Percentiles rank a stretch among this genome's conserved stretches.
Conservation (phyloP, 176 grass and related monocot genomes). For the Triticum dicoccoides region DNA sequence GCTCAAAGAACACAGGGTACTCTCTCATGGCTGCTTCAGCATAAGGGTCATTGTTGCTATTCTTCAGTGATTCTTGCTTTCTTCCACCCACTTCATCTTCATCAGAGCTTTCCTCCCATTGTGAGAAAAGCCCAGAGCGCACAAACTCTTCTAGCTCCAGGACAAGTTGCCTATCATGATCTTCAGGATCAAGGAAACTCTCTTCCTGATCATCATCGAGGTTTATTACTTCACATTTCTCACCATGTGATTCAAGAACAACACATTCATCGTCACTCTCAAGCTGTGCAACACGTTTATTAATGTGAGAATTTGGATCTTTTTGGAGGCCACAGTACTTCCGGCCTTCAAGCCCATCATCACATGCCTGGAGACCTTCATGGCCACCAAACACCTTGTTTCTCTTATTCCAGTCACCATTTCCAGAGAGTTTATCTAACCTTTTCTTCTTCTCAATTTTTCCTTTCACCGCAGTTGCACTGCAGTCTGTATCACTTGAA, state of each 20-base stretch:
- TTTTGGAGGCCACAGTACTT: background rate
- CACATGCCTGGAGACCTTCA: background rate
- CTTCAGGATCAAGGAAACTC: constrained; percentile 16
- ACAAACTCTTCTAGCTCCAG: constrained; percentile 59
- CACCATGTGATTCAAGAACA: constrained; percentile 9
- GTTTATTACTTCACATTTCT: constrained; percentile 40
- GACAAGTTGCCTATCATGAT: constrained; percentile 36
- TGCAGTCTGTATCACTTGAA: background rate
- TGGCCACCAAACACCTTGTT: background rate
- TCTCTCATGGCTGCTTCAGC: constrained; percentile 44
- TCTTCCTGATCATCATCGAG: constrained; percentile 34
- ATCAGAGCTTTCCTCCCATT: constrained; percentile 50
- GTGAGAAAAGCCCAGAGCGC: constrained; percentile 41
- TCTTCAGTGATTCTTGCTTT: background rate
- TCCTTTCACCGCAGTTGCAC: background rate
- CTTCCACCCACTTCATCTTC: constrained; percentile 36
- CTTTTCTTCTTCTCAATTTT: constrained; percentile 4
- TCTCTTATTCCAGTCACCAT: constrained; percentile 22
- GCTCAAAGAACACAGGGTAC: constrained; percentile 52
- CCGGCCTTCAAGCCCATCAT: background rate
- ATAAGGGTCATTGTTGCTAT: constrained; percentile 36
- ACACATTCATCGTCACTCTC: constrained; percentile 39
- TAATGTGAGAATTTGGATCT: background rate
- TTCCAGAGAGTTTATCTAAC: constrained; percentile 15
- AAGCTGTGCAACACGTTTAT: constrained; percentile 4